Evolutionary conservation across 2,329 filamentous ascomycete species (phyloP), one percentile per base, ranked within the genome.

Genomic region (Arthrobotrys sphaeroides): DNA sequence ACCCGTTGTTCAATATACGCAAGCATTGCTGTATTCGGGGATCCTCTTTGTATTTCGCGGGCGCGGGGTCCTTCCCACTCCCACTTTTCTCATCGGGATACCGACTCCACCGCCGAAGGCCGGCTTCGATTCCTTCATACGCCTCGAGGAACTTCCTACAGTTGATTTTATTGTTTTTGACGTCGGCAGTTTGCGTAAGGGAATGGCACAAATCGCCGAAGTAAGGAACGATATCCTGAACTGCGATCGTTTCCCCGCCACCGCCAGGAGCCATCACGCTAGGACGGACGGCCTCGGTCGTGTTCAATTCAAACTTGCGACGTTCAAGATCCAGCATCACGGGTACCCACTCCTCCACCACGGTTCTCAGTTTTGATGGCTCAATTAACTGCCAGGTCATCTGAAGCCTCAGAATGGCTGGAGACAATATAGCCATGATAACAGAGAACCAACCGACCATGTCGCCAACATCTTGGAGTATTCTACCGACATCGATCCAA

Each of bases 401-500:
- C 59, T 78, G 77, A 24, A 80, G 77, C 10, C 79, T 79, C 31
- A 80, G 66, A 49, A 80, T 77, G 18, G 79, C 77, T 18, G 79
- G 79, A n/a, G 79, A 80, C 33, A 80, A 72, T 10, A 80, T 77
- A 31, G 79, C 79, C 79, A 80, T 80, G 31, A 78, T 78, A 51
- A 80, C 75, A 12, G 79, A 78, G 40, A 80, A 68, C 68, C 79
- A 80, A 47, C 79, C 79, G 74, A 78, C 79, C 79, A 80, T 80
- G 61, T 80, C 79, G 28, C 79, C 79, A 33, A 68, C 65, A 45
- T 72, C 78, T 55, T 79, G 77, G 16, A 80, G 76, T 18, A 79
- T 70, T 38, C 78, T 59, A 10, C 77, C 78, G 47, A 80, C 79
- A 33, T 78, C 74, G 26, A 80, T 78, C 79, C 79, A 80, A 55